Base-by-base conservation (phyloP, 176 grass and related monocot species). In the Musa acuminata region DNA sequence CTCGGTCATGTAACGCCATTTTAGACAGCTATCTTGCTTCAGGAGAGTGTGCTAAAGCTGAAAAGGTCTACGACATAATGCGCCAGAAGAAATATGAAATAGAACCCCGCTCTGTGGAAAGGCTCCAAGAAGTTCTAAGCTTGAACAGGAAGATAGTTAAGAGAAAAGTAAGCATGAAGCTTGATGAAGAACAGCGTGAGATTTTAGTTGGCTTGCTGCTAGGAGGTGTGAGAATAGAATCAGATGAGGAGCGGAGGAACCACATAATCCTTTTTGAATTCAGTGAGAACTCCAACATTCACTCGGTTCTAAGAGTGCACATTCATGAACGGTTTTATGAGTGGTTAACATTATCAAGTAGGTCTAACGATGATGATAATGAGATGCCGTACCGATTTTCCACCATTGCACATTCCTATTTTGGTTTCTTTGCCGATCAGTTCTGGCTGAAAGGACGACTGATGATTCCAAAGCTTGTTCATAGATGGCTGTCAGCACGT, bases 191-290 rank as follows among this genome's bases (percentile, higher is more conserved):
- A 51, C 95, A 99, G 75, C 95, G 95, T 51, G 95, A 94, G 76
- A 94, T 99, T 88, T 84, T 99, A 67, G 91, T 99, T 51, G 88
- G 90, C 53, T 82, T 99, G 73, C 85, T 99, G 85, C 83, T 99
- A 9, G 95, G 90, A 76, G 95, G 95, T 75, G 67, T 87, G 67
- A 76, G 52, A 26, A 87, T 94, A 80, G 86, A 93, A 75, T 90
- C 80, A 69, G 76, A 91, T 80, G 75, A 86, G 72, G 73, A 86
- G 67, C 82, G 82, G 70, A 85, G 71, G 64, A 81, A 87, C 63
- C 82, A 89, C 73, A 57, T 75, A 2, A 80, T 99, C 72, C 70
- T 76, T 25, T 99, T 99, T 81, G 86, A 88, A 69, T 99, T 94
- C 75, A 71, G 79, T 57, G 82, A 87, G 81, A 60, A 82, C 82